Conservation (phyloP, 164 flowering plant genomes). For the Macadamia tetraphylla region DNA sequence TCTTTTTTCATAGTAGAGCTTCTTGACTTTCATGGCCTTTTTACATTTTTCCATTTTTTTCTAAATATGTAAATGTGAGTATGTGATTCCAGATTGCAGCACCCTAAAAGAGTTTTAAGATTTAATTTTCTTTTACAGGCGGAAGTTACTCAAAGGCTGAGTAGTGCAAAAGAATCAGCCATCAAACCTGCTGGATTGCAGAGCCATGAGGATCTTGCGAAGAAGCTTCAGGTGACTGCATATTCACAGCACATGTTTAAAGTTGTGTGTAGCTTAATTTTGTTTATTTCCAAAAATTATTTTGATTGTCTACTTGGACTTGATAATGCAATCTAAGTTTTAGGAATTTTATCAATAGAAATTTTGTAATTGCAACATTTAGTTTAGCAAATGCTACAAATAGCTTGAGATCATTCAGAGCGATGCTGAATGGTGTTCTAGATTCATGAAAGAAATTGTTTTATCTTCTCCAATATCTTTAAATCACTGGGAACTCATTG, state of each 20-base stretch:
- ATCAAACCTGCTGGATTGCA: constrained; percentile 54
- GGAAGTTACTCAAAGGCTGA: constrained; percentile 92
- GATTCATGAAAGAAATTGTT: not conserved
- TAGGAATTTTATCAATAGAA: no score
- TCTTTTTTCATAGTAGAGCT: no score
- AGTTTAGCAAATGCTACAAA: no score
- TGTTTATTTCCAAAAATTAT: not conserved
- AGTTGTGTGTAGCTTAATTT: not conserved
- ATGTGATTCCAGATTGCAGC: no score
- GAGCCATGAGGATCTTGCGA: constrained; percentile 92
- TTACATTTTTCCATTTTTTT: no score
- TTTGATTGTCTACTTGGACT: constrained; percentile 4
- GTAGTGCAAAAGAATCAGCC: constrained; percentile 66
- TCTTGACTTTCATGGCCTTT: no score
- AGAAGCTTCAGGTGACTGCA: constrained; percentile 76
- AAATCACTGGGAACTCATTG: not conserved
- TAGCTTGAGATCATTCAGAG: no score
- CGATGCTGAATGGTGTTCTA: not conserved
- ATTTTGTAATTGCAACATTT: no score
- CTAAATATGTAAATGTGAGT: no score
- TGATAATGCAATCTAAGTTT: not conserved
- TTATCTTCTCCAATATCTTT: not conserved
- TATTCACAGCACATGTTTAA: constrained; percentile 1
- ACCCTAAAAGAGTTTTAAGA: not conserved
- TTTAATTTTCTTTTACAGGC: constrained; percentile 45